A percentile compares a stretch with the other conserved stretches of the same genome.
These are phyloP conservation scores for Pseudogymnoascus sp. DNA, from an alignment of 2,329 filamentous ascomycete species.

Conservation along the genomic window DNA sequence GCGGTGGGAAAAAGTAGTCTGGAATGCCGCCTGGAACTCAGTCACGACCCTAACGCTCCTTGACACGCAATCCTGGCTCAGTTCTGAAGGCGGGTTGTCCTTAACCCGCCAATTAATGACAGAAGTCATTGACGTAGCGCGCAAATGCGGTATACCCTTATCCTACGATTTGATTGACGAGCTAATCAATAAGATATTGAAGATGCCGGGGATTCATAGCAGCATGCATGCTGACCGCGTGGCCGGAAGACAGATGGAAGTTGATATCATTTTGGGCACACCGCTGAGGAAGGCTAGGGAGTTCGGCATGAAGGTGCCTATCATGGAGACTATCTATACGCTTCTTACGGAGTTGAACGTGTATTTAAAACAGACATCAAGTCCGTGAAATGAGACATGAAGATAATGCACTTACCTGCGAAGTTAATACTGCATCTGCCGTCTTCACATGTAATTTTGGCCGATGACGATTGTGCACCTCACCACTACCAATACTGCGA, in stretches of 20 bases:
- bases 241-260: slow-evolving; percentile 50
- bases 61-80: too few relatives aligned
- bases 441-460: too few relatives aligned
- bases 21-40: too few relatives aligned
- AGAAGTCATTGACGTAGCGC: slow-evolving; percentile 51
- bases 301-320: slow-evolving; percentile 47
- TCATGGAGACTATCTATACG: slow-evolving; percentile 37
- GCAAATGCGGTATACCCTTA: slow-evolving; percentile 44
- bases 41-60: too few relatives aligned
- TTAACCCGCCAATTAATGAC: slow-evolving; percentile 44
- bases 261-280: slow-evolving; percentile 58
- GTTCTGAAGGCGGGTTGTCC: slow-evolving; percentile 35
- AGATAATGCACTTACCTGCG: too few relatives aligned
- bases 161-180: slow-evolving; percentile 41
- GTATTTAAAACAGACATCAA: too few relatives aligned
- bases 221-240: slow-evolving; percentile 56
- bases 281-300: slow-evolving; percentile 49
- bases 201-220: slow-evolving; percentile 38
- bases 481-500: too few relatives aligned
- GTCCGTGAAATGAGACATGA: too few relatives aligned
- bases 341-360: slow-evolving; percentile 28
- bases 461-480: too few relatives aligned
- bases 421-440: too few relatives aligned
- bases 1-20: too few relatives aligned
- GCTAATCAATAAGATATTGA: slow-evolving; percentile 41